Evolutionary conservation across 2,329 filamentous ascomycete species (phyloP), one percentile per base, ranked within the genome.

Genomic region (Microcera coccophila): DNA sequence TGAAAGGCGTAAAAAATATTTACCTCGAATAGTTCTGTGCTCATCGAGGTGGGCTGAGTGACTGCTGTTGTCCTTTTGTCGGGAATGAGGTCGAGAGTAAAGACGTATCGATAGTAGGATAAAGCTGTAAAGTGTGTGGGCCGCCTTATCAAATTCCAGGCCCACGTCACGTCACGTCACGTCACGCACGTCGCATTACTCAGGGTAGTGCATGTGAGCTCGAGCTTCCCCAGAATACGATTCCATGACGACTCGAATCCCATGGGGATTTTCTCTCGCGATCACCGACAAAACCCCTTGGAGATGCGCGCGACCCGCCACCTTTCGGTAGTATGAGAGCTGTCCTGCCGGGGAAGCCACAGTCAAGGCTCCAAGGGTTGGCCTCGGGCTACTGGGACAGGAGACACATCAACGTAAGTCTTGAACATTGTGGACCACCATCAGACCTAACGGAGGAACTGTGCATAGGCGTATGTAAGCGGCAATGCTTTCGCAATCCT

Each of bases 401-500:
- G 52, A 76, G 78, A 60, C 82, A 85, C 55, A 76, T 91, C 54
- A 81, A 88, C 64, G 87, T 88, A 71, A 71, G 80, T 51, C 34
- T 38, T 24, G 29, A 31, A 14, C 14, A 32, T 34, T 20, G n/a
- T 26, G 11, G 24, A 10, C 22, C 22, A 8, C 12, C 8, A 17
- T 9, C 29, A 10, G 8, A 32, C 40, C 42, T 52, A 36, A 53
- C 31, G 8, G 32, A 11, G 21, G 10, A 19, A 20, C 34, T 38
- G 29, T 47, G 40, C 37, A 22, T 59, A 94, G 88, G 81, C 82
- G 39, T 98, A 97, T 68, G 85, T 96, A 53, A 93, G 87, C 47
- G 91, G 91, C 59, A 87, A 85, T 66, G 88, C 88, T 48, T 80
- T 97, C 52, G 81, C 93, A 40, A 84, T 98, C 57, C 81, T 97